A percentile compares a stretch with the other conserved stretches of the same genome.
Conservation (phyloP, 139 green algal genomes). For the Chlorella sp. region DNA sequence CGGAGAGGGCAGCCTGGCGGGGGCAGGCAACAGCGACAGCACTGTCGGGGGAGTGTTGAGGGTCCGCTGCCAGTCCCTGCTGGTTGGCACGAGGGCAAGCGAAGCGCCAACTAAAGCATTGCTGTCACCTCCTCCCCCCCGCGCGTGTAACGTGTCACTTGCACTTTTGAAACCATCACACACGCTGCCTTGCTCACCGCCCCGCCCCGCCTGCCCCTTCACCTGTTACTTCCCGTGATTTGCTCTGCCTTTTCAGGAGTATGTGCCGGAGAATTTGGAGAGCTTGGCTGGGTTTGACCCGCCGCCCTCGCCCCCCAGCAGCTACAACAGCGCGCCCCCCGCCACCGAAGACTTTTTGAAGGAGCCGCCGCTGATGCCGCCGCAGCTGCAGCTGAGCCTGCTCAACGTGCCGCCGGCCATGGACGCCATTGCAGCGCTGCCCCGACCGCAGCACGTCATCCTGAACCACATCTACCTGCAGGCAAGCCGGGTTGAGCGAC, state of each 20-base stretch:
- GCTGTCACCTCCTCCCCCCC: no score
- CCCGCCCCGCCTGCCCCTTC: neutral
- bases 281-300: slow-evolving; percentile 91
- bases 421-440: slow-evolving; percentile 85
- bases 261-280: slow-evolving; percentile 95
- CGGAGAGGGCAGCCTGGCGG: no score
- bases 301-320: slow-evolving; percentile 86
- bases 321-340: slow-evolving; percentile 82
- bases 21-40: no score
- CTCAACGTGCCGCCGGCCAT: slow-evolving; percentile 92
- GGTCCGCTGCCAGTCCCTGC: no score
- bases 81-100: no score
- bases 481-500: neutral
- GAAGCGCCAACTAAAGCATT: no score
- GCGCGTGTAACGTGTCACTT: no score
- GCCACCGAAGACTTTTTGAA: slow-evolving; percentile 94
- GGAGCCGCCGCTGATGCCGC: slow-evolving; percentile 92
- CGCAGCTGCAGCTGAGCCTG: slow-evolving; percentile 96
- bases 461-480: slow-evolving; percentile 95
- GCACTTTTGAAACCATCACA: no score
- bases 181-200: neutral
- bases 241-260: slow-evolving; percentile 70
- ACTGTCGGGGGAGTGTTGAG: no score
- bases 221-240: no score
- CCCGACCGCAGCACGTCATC: slow-evolving; percentile 97